Conservation (phyloP, 768 basidiomycete genomes). For the Dacryopinax spathularia region DNA sequence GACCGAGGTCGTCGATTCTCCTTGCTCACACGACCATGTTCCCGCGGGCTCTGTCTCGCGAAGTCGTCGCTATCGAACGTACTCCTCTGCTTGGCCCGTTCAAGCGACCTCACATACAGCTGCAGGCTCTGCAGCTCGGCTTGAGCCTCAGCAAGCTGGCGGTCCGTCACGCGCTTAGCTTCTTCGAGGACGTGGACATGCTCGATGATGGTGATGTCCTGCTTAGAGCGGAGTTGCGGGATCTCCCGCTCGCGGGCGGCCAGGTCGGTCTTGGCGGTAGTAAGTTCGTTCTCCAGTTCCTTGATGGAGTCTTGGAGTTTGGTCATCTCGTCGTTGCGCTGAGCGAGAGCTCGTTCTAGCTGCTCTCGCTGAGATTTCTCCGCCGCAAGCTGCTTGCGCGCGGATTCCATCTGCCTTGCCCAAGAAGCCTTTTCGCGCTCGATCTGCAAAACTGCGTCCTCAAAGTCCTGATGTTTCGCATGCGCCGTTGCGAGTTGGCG, state of each 20-base stretch:
- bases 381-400: conserved; percentile 55
- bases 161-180: conserved; percentile 87
- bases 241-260: conserved; percentile 74
- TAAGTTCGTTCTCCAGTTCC: conserved; percentile 64
- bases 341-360: conserved; percentile 49
- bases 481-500: conserved; percentile 60
- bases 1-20: conserved; percentile 66
- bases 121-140: conserved; percentile 59
- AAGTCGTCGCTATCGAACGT: conserved; percentile 69
- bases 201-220: conserved; percentile 97
- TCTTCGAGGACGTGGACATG: conserved; percentile 93
- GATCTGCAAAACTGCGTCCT: conserved; percentile 71
- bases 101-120: conserved; percentile 69
- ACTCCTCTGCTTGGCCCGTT: conserved; percentile 62
- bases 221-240: conserved; percentile 67
- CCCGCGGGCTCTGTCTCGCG: conserved; percentile 61
- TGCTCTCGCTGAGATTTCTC: conserved; percentile 61
- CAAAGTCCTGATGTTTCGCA: conserved; percentile 67
- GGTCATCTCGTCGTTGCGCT: conserved; percentile 54
- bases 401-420: conserved; percentile 54
- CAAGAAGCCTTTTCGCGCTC: conserved; percentile 69
- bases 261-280: conserved; percentile 65
- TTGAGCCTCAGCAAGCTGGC: conserved; percentile 71
- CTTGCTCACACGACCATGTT: conserved; percentile 54
- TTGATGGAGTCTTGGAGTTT: conserved; percentile 54